Evolutionary conservation across 2,329 filamentous ascomycete species (phyloP), one percentile per base, ranked within the genome.

Genomic region (Neopestalotiopsis sp.): DNA sequence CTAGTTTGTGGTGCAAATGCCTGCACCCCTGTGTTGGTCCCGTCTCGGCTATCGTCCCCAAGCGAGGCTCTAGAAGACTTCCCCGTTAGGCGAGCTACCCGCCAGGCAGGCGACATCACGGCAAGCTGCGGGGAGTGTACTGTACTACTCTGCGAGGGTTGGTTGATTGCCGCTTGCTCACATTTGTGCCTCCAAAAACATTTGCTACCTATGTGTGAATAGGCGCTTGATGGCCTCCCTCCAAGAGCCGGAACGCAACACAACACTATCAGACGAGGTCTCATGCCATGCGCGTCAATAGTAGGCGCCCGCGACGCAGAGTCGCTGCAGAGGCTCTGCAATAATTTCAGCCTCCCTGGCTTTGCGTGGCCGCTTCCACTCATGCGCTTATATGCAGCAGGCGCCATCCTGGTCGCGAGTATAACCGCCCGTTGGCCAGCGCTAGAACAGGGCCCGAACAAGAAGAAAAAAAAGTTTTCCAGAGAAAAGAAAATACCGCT

Each of bases 1-100:
- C 40, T 20, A 13, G 20, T 28, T 28, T 28, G 24, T 28, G 24
- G 24, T 28, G 24, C 24, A 28, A 28, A 62, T 30, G 59, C 59
- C n/a, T 20, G 59, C 28, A 34, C 20, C 59, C 59, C 42, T 52
- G 62, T 49, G 62, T 45, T 65, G 40, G 62, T 65, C 42, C 62
- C 62, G 38, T 52, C 62, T 65, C 62, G 62, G 62, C 30, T 52
- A 65, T 65, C 40, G 38, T 40, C 40, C 40, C 62, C 42, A 66
- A 58, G 45, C 63, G 49, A 56, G 45, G 40, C 63, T 66, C 63
- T 66, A 66, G 63, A 66, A 66, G 63, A 66, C 63, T 66, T 66
- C 63, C 63, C 40, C 52, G 63, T 58, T 67, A 67, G 56, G 65
- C 65, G 65, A 67, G 65, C 30, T 60, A 67, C 30, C 65, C 52